Conservation (phyloP, 768 basidiomycete genomes). For the Termitomyces sp. region DNA sequence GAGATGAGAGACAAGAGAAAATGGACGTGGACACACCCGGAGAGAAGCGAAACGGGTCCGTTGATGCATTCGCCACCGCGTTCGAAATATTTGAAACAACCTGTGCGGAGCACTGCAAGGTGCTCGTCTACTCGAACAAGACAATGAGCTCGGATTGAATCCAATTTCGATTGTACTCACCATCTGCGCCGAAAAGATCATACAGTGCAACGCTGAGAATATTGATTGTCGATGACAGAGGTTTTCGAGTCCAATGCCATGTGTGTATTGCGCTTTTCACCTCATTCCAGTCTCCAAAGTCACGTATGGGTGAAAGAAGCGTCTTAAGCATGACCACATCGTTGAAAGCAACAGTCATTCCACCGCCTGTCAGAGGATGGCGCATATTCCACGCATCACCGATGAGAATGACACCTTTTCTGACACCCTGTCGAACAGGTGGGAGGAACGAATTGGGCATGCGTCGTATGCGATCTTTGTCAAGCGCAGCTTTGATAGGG, state of each 20-base stretch:
- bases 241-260: slow-evolving; percentile 89
- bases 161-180: slow-evolving; percentile 39
- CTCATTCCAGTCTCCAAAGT: slow-evolving; percentile 45
- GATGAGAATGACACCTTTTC: slow-evolving; percentile 74
- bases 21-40: slow-evolving; percentile 53
- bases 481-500: slow-evolving; percentile 63
- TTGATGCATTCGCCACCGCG: slow-evolving; percentile 83
- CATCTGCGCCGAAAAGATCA: slow-evolving; percentile 90
- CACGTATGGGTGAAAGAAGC: slow-evolving; percentile 45
- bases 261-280: slow-evolving; percentile 48
- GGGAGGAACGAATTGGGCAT: slow-evolving; percentile 98
- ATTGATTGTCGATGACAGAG: slow-evolving; percentile 81
- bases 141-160: background rate
- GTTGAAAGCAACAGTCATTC: slow-evolving; percentile 93
- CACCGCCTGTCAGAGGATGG: slow-evolving; percentile 95
- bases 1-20: background rate
- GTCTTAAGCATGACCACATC: slow-evolving; percentile 75
- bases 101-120: slow-evolving; percentile 62
- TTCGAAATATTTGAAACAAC: slow-evolving; percentile 98
- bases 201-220: slow-evolving; percentile 92
- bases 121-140: slow-evolving; percentile 40
- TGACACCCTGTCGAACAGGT: slow-evolving; percentile 62
- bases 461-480: slow-evolving; percentile 73
- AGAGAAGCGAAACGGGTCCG: slow-evolving; percentile 86
- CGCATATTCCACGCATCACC: slow-evolving; percentile 99